Conservation (phyloP, 306 rosid species). For the Prunus dulcis region DNA sequence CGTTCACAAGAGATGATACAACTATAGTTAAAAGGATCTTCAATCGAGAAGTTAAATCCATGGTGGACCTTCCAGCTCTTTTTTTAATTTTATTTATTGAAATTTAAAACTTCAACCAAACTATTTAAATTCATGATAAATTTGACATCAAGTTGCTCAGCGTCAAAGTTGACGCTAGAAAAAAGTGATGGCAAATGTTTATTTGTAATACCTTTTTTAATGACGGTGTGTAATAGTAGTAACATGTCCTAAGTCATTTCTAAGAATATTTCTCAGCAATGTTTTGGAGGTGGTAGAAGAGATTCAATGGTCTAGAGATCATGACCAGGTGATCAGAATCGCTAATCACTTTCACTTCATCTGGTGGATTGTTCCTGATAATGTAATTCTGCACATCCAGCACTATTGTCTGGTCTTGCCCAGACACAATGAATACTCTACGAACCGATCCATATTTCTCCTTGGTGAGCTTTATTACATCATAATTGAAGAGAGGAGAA, state of each 20-base stretch:
- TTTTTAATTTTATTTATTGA: too few relatives aligned
- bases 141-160: too few relatives aligned
- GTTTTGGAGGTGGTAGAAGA: slow-evolving; percentile 28
- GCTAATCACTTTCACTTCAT: slow-evolving; percentile 28
- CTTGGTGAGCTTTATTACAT: slow-evolving; percentile 21
- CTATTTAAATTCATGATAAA: too few relatives aligned
- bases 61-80: too few relatives aligned
- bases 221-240: too few relatives aligned
- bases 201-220: too few relatives aligned
- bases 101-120: too few relatives aligned
- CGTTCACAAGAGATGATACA: background rate
- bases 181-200: too few relatives aligned
- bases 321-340: slow-evolving; percentile 47
- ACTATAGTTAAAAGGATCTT: too few relatives aligned
- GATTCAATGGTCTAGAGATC: slow-evolving; percentile 37
- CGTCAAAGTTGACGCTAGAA: too few relatives aligned
- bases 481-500: background rate
- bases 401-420: slow-evolving; percentile 17
- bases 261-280: slow-evolving; percentile 28
- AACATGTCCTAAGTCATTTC: too few relatives aligned
- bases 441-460: slow-evolving; percentile 34
- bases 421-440: slow-evolving; percentile 29
- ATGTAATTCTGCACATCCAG: slow-evolving; percentile 34
- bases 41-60: background rate
- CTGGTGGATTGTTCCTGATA: slow-evolving; percentile 28